These are phyloP conservation scores for Aspergillus arachidicola DNA, from an alignment of 2,329 filamentous ascomycete species.

Conservation along the genomic window DNA sequence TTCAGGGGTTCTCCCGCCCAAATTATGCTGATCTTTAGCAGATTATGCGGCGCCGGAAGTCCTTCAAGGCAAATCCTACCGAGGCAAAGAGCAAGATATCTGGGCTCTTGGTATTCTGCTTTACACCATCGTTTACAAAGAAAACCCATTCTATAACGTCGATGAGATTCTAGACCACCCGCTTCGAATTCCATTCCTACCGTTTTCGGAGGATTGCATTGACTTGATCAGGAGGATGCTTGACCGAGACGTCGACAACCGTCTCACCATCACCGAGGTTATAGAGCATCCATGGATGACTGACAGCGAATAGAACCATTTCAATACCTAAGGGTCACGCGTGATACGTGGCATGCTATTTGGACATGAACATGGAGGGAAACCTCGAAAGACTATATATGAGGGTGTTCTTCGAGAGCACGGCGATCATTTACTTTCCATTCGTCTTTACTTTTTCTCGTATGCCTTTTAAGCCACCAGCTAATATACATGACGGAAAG, in stretches of 20 bases:
- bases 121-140: slow-evolving; percentile 99
- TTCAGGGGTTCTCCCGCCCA: slow-evolving; percentile 3
- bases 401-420: slow-evolving; percentile 4
- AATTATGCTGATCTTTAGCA: slow-evolving; percentile 42
- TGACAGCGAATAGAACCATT: slow-evolving; percentile 21
- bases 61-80: slow-evolving; percentile 85
- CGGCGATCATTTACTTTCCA: not conserved
- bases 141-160: slow-evolving; percentile 98
- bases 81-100: slow-evolving; percentile 95
- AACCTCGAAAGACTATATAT: slow-evolving; percentile 11
- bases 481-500: slow-evolving; percentile 15
- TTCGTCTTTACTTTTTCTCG: slow-evolving; percentile 1
- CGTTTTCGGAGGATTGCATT: slow-evolving; percentile 79
- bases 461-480: slow-evolving; percentile 1
- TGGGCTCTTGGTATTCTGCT: slow-evolving; percentile 96
- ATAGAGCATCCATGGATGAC: slow-evolving; percentile 80
- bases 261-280: slow-evolving; percentile 86
- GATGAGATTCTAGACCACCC: slow-evolving; percentile 99
- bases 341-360: not conserved
- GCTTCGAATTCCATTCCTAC: slow-evolving; percentile 75
- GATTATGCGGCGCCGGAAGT: slow-evolving; percentile 99
- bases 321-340: not conserved
- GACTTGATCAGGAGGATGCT: slow-evolving; percentile 91
- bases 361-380: not conserved
- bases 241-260: slow-evolving; percentile 79